These are phyloP conservation scores for Stephanodiscus triporus DNA, from an alignment of 108 stramenopile species.

Conservation along the genomic window DNA sequence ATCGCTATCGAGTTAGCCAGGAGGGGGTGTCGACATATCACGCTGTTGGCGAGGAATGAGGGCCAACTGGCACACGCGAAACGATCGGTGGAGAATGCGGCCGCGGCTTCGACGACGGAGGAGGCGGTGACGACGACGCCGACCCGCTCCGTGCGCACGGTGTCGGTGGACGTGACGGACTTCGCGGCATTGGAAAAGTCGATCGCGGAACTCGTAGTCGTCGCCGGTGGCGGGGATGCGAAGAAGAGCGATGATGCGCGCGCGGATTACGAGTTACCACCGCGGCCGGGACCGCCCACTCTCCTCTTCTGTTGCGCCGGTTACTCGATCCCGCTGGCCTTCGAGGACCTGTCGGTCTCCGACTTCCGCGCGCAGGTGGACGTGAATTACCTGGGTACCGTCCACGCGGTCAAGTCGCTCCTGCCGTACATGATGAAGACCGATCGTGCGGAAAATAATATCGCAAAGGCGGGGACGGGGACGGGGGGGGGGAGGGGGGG, in stretches of 20 bases:
- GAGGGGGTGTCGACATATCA: conserved; percentile 61
- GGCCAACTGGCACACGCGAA: conserved; percentile 67
- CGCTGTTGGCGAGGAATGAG: conserved; percentile 72
- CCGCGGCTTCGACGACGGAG: conserved; percentile 7
- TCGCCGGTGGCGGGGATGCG: neutral
- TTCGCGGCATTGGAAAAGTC: conserved; percentile 44
- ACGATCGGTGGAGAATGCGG: conserved; percentile 40
- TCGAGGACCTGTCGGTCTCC: conserved; percentile 53
- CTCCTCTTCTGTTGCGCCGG: conserved; percentile 86
- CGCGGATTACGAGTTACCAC: conserved; percentile 7
- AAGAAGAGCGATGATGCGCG: neutral
- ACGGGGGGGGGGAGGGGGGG: conserved; percentile 41
- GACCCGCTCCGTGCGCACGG: conserved; percentile 25
- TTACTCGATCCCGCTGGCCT: conserved; percentile 60
- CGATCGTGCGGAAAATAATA: conserved; percentile 40
- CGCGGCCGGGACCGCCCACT: conserved; percentile 38
- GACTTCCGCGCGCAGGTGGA: conserved; percentile 61
- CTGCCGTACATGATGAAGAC: conserved; percentile 68
- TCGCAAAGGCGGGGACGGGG: too few species aligned
- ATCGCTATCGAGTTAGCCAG: conserved; percentile 70
- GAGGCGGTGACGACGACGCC: neutral
- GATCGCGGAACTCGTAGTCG: conserved; percentile 32
- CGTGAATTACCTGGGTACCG: conserved; percentile 83
- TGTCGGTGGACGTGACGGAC: conserved; percentile 75
- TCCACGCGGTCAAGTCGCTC: conserved; percentile 75